phyloP scores from a whole-genome alignment of 2,329 filamentous ascomycete genomes.

The Clonostachys solani region DNA sequence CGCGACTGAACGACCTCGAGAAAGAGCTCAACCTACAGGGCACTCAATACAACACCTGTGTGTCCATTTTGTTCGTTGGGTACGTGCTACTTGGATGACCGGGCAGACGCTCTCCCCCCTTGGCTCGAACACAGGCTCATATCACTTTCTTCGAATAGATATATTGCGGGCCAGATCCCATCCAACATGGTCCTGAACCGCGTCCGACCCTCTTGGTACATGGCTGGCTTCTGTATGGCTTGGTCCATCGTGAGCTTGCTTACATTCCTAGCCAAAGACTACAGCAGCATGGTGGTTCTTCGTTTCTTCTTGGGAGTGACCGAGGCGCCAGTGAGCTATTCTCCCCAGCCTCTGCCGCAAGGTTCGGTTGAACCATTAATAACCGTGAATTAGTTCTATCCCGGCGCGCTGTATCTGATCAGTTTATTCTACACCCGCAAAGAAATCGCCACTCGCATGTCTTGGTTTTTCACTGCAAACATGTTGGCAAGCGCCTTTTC shows the following conservation, averaged over 20 bases:
- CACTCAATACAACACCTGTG: constrained; percentile 14
- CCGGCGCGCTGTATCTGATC: constrained; percentile 41
- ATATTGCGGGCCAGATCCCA: constrained; percentile 28
- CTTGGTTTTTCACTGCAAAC: constrained; percentile 54
- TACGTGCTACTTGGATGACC: neutral
- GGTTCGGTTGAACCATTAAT: constrained; percentile 16
- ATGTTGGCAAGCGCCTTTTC: constrained; percentile 46
- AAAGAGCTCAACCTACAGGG: constrained; percentile 13
- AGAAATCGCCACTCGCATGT: constrained; percentile 53
- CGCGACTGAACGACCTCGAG: constrained; percentile 12
- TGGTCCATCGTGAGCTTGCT: constrained; percentile 7
- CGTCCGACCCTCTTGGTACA: constrained; percentile 24
- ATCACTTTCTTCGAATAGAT: constrained; percentile 7
- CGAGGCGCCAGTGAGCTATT: constrained; percentile 5
- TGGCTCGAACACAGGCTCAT: too few relatives aligned
- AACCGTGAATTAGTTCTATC: constrained; percentile 36
- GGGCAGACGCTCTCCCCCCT: neutral
- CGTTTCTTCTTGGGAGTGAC: constrained; percentile 9
- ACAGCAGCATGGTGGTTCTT: constrained; percentile 4
- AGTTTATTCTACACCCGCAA: constrained; percentile 37
- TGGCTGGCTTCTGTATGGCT: constrained; percentile 7
- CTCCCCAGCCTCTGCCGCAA: neutral
- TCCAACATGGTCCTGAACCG: constrained; percentile 22
- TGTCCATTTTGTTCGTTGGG: constrained; percentile 16
- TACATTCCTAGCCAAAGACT: constrained; percentile 1